Base-by-base conservation (phyloP, 2,329 filamentous ascomycete species). In the Aureobasidium lini region DNA sequence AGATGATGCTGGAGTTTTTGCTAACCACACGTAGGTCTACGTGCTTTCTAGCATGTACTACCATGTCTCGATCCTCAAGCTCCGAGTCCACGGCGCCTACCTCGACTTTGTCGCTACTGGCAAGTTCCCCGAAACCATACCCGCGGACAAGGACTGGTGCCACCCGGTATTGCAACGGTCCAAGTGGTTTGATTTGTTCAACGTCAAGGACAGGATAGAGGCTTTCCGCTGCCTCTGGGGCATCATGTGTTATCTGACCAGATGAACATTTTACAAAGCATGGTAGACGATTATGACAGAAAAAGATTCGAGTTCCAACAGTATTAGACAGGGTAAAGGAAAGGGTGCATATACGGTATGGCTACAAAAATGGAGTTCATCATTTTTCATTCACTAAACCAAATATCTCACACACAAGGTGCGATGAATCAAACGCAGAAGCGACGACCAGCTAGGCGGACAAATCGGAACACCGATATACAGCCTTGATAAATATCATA, bases 21-120 rank as follows among this genome's bases (percentile, higher is more conserved):
- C 59, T 63, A 32, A 63, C 36, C n/a, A 7, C 9, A 13, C n/a
- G 23, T 65, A 85, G 81, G 77, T 85, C 54, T 85, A 82, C 70
- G 78, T 85, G 75, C 66, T 85, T 49, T 85, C 83, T 11, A 81
- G 81, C 28, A 73, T 85, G 63, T 85, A 85, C 67, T 83, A 84
- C 69, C 84, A 86, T 64, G 75, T 85, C 62, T 78, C 80, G 59
- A 77, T 86, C 49, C 68, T 86, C 56, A 82, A 81, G 64, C 73
- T 86, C 49, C 79, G 77, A 34, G 75, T 86, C 46, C 82, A 85
- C 67, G 71, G 72, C 28, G 72, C 76, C 18, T 86, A 86, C 67
- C 67, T 84, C 36, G 76, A 80, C n/a, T 78, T 78, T 63, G 71
- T 86, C 40, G 76, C 75, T 10, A 72, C 73, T 4, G 81, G 79